Base-by-base conservation (phyloP, 805 yeast species). In the Sugiyamaella smithiae region DNA sequence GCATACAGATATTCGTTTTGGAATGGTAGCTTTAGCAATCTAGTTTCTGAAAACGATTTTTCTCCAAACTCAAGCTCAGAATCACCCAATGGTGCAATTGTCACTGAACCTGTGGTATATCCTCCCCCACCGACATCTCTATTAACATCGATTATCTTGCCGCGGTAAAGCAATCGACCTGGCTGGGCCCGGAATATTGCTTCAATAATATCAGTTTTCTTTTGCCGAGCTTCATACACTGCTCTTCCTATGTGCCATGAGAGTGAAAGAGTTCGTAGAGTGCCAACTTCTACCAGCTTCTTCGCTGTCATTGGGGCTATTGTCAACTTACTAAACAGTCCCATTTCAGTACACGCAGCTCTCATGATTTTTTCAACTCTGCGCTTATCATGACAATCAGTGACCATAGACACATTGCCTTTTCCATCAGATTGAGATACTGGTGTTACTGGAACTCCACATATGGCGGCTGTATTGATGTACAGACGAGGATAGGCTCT, bases 241-340 rank as follows among this genome's bases (percentile, higher is more conserved):
- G 76, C 75, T 49, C 71, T 63, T 3, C 78, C 78, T 41, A 74
- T 67, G 58, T 77, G 64, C 78, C 78, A 75, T 1, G 77, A 71
- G 11, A 66, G 53, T 1, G 77, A 73, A 12, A 71, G 35, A 20
- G 75, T 62, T 48, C 66, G 62, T 36, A 55, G 59, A 20, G 72
- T 65, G 5, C 68, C 66, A 42, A 61, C 62, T 9, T 53, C 35
- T 3, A 57, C 40, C 48, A 68, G 57, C 14, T 66, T 59, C 1
- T 53, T 50, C 12, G 57, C 52, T 6, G 57, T 59, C 69, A 68
- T 63, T 12, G 72, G 67, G 8, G 67, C 59, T 20, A 64, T 64
- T 11, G 64, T 69, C 43, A 65, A 57, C 14, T 67, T 73, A 43
- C 71, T 73, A 35, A 63, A 64, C 8, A 67, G 65, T 1, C 78